These are phyloP conservation scores for Cymbidium sinense DNA, from an alignment of 106 monocot genomes.

Conservation along the genomic window DNA sequence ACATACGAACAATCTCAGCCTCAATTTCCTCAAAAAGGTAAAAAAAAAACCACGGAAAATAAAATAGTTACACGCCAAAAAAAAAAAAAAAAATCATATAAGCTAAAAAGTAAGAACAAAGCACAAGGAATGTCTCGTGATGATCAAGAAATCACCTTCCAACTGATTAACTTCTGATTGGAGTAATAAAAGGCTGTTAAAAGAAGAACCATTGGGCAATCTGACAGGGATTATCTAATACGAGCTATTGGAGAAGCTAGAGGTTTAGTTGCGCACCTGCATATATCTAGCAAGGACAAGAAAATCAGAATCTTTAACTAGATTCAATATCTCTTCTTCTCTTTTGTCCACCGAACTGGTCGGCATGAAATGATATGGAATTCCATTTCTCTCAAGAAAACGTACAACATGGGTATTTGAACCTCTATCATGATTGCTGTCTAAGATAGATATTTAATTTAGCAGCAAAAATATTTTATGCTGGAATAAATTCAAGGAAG, in stretches of 20 bases:
- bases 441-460: background rate
- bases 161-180: no score
- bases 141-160: no score
- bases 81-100: no score
- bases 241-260: background rate
- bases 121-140: no score
- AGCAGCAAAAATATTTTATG: slow-evolving; percentile 4
- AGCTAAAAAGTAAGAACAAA: no score
- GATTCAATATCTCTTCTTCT: slow-evolving; percentile 73
- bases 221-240: background rate
- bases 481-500: no score
- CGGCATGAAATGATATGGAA: slow-evolving; percentile 83
- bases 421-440: slow-evolving; percentile 86
- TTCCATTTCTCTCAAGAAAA: slow-evolving; percentile 84
- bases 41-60: no score
- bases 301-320: slow-evolving; percentile 80
- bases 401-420: slow-evolving; percentile 71
- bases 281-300: slow-evolving; percentile 98
- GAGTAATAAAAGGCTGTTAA: no score
- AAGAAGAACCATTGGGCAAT: background rate
- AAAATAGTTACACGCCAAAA: no score
- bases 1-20: no score
- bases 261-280: slow-evolving; percentile 51
- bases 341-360: slow-evolving; percentile 50
- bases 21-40: no score